Percentiles rank a stretch among this genome's conserved stretches.
These are phyloP conservation scores for Petunia hybrid DNA, from an alignment of 305 asterid species.

Conservation along the genomic window DNA sequence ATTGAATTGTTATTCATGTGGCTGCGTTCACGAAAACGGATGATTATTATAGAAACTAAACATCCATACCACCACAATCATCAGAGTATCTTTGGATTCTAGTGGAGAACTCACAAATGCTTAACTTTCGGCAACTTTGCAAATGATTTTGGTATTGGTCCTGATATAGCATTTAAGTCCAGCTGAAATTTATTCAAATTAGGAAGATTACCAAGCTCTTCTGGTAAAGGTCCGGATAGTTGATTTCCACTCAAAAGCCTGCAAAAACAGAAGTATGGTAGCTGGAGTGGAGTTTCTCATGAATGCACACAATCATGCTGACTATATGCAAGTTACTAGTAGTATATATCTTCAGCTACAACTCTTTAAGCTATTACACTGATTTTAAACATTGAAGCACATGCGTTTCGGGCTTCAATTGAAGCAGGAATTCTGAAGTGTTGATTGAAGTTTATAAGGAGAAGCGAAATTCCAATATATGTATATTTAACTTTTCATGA, in stretches of 20 bases:
- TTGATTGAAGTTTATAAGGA: constrained; percentile 2
- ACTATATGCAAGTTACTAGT: neutral
- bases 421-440: neutral
- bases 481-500: neutral
- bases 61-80: neutral
- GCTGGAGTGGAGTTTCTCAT: neutral
- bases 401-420: neutral
- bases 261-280: constrained; percentile 36
- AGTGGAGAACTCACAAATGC: constrained; percentile 61
- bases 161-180: constrained; percentile 68
- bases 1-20: constrained; percentile 16
- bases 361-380: neutral
- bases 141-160: constrained; percentile 67
- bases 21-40: neutral
- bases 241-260: constrained; percentile 79
- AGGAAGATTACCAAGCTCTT: constrained; percentile 68
- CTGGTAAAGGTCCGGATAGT: constrained; percentile 67
- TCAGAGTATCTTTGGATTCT: neutral
- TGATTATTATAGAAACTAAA: neutral
- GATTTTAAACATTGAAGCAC: neutral
- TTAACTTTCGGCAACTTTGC: constrained; percentile 58
- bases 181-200: constrained; percentile 64
- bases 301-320: neutral
- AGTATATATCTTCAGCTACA: neutral
- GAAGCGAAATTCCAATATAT: neutral